Base-by-base conservation (phyloP, 352 stramenopile species). In the Phytopythium helicoides region DNA sequence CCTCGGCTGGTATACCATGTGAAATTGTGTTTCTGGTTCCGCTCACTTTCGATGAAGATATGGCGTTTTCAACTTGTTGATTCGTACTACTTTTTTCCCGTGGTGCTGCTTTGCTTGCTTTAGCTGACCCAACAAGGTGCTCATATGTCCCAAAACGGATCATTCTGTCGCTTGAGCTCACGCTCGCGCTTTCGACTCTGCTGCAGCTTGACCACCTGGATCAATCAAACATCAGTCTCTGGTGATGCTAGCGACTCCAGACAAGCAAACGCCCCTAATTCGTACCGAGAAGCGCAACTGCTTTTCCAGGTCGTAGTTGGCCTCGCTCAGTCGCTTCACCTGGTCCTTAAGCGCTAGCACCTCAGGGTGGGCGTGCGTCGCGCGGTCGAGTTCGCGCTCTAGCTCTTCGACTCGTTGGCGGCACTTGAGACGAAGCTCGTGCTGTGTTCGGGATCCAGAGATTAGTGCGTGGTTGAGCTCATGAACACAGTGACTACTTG, bases 171-270 rank as follows among this genome's bases (percentile, higher is more conserved):
- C 48, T 86, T 76, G 48, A 91, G 66, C 40, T 85, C 75, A 16
- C 81, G 81, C 52, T 90, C 79, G 23, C 81, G 66, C 51, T 82
- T 70, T 15, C 81, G 68, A 63, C 79, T 91, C 28, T 73, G 81
- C 44, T 87, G 76, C 15, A 90, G 73, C 52, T 91, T 89, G 58
- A 87, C 71, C 22, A 84, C 66, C 77, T 88, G 58, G 10, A 25
- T 12, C 18, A 34, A 25, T 10, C 33, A n/a, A n/a, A n/a, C n/a
- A n/a, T n/a, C n/a, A n/a, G n/a, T n/a, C n/a, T n/a, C n/a, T n/a
- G n/a, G n/a, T n/a, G n/a, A n/a, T n/a, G n/a, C n/a, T n/a, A n/a
- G n/a, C n/a, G n/a, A n/a, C n/a, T n/a, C n/a, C n/a, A n/a, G n/a
- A n/a, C n/a, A n/a, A n/a, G n/a, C n/a, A n/a, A n/a, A n/a, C n/a